Evolutionary conservation across 108 stramenopile species (phyloP).

Genomic region (Cyclotella atomus): DNA sequence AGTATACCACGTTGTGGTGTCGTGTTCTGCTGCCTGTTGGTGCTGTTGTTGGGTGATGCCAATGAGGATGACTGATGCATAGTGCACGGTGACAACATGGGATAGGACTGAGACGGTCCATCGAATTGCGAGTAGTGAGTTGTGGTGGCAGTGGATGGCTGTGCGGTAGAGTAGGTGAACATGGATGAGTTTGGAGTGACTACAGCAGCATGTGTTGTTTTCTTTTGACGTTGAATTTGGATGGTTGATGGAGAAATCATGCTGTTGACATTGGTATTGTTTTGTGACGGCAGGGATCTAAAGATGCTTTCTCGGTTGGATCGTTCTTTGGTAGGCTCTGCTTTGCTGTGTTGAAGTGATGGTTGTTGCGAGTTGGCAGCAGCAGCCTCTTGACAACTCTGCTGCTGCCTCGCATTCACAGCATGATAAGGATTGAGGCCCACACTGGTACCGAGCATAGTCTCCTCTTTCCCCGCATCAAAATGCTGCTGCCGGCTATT

Average conservation of each 20-base stretch:
- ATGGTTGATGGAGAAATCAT: neutral
- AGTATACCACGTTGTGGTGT: neutral
- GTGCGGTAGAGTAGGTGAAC: neutral
- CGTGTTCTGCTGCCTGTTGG: neutral
- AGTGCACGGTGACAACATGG: no score
- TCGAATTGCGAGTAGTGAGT: no score
- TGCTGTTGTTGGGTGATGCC: no score
- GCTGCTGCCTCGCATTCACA: no score
- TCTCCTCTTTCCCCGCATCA: neutral
- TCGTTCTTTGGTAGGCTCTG: neutral
- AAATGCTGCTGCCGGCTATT: neutral
- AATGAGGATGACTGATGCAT: no score
- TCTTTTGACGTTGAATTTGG: no score
- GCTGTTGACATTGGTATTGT: neutral
- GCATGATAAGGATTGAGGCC: neutral
- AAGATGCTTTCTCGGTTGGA: conserved; percentile 1
- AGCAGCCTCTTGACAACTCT: no score
- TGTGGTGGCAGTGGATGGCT: no score
- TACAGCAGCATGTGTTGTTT: neutral
- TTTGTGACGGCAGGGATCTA: neutral
- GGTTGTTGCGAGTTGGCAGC: no score
- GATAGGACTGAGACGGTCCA: no score
- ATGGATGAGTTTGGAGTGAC: neutral
- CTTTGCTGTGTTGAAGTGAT: no score
- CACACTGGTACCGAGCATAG: neutral